phyloP scores from a whole-genome alignment of 352 stramenopile species.

The Globisporangium irregulare region DNA sequence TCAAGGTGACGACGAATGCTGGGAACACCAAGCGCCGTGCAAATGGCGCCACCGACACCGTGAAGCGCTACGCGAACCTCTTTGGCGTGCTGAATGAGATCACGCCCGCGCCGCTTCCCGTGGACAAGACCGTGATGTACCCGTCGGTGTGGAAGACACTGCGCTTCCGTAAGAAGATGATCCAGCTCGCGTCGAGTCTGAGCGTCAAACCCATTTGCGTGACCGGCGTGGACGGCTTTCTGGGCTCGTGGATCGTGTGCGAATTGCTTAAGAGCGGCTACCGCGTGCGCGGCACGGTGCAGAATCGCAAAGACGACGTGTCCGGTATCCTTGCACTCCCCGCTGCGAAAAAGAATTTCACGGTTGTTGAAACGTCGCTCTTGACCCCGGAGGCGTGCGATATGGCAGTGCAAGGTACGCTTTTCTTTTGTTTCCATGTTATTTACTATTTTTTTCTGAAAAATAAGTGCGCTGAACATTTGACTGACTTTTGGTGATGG shows the following conservation, averaged over 20 bases:
- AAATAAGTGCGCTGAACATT: not conserved
- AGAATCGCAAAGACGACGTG: conserved; percentile 85
- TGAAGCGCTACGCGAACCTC: conserved; percentile 20
- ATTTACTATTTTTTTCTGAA: conserved; percentile 1
- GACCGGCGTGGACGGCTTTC: conserved; percentile 82
- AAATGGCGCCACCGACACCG: conserved; percentile 10
- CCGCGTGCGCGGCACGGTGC: conserved; percentile 79
- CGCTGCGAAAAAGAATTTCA: conserved; percentile 76
- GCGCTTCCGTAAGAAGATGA: conserved; percentile 80
- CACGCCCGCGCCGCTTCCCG: conserved; percentile 5
- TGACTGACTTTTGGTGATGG: not conserved
- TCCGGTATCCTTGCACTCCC: conserved; percentile 70
- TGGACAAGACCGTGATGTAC: conserved; percentile 51
- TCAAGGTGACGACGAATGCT: conserved; percentile 8
- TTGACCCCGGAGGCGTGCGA: conserved; percentile 86
- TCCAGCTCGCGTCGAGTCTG: conserved; percentile 65
- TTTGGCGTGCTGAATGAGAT: conserved; percentile 20
- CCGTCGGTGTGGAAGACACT: conserved; percentile 76
- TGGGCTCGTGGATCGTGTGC: conserved; percentile 83
- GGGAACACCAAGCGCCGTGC: conserved; percentile 10
- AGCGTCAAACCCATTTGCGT: conserved; percentile 85
- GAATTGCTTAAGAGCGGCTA: conserved; percentile 78
- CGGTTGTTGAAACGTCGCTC: conserved; percentile 84
- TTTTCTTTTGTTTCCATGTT: conserved; percentile 5
- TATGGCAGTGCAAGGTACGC: conserved; percentile 70